Evolutionary conservation across 2,329 filamentous ascomycete genomes (phyloP).

Genomic region (Fusarium algeriense): DNA sequence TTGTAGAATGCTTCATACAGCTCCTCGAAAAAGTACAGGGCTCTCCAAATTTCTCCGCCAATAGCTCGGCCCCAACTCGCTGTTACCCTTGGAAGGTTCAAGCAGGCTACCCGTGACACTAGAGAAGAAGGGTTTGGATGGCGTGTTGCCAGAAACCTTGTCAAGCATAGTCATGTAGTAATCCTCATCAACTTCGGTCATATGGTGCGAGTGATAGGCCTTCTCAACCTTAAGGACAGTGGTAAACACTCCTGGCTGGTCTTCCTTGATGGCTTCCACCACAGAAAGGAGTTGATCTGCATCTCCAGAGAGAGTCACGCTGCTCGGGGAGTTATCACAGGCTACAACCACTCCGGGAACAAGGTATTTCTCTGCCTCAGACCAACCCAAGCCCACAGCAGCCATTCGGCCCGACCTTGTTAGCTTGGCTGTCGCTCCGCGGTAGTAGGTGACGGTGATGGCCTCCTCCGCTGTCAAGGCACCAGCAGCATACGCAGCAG

Average conservation of each 20-base stretch:
- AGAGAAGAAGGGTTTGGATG: neutral
- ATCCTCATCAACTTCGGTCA: conserved; percentile 25
- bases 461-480: conserved; percentile 54
- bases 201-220: conserved; percentile 59
- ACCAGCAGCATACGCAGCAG: conserved; percentile 58
- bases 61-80: conserved; percentile 30
- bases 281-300: conserved; percentile 42
- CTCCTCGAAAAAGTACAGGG: conserved; percentile 44
- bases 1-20: conserved; percentile 5
- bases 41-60: conserved; percentile 50
- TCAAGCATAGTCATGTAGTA: too few species aligned
- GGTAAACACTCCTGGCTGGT: conserved; percentile 48
- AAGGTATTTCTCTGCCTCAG: conserved; percentile 38
- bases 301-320: conserved; percentile 54
- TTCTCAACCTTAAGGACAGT: conserved; percentile 53
- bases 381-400: conserved; percentile 53
- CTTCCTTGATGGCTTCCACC: conserved; percentile 47
- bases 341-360: conserved; percentile 50
- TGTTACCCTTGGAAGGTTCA: too few species aligned
- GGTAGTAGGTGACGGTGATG: conserved; percentile 56
- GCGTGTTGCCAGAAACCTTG: too few species aligned
- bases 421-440: conserved; percentile 46
- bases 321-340: conserved; percentile 54
- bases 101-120: conserved; percentile 3
- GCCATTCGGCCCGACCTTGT: conserved; percentile 52